A percentile compares a stretch with the other conserved stretches of the same genome.
phyloP scores from a whole-genome alignment of 139 green algal species.

The Closterium sp. region DNA sequence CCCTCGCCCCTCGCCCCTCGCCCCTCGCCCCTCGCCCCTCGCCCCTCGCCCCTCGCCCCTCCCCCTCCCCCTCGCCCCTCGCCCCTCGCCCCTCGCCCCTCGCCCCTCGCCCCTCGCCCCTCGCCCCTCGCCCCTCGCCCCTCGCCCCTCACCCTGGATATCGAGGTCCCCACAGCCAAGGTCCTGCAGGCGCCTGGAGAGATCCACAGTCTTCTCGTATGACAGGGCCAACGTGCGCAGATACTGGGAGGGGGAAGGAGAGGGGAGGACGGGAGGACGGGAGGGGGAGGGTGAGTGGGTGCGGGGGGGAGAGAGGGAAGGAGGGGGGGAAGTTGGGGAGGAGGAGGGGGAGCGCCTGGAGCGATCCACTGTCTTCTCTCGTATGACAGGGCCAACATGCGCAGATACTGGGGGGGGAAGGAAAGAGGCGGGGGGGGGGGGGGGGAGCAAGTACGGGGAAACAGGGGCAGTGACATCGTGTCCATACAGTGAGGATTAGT shows the following conservation, averaged over 20 bases:
- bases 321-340: neutral
- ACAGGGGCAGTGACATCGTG: too few relatives aligned
- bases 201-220: constrained; percentile 36
- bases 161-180: constrained; percentile 46
- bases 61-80: neutral
- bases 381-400: constrained; percentile 28
- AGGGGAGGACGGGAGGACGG: neutral
- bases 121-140: too few relatives aligned
- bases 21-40: neutral
- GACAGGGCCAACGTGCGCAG: constrained; percentile 38
- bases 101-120: neutral
- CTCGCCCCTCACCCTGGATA: neutral
- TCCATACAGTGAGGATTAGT: too few relatives aligned
- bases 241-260: constrained; percentile 2
- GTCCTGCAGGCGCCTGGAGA: constrained; percentile 15
- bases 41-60: neutral
- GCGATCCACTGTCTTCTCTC: constrained; percentile 28
- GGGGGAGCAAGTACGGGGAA: neutral
- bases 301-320: neutral
- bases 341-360: neutral
- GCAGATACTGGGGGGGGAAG: constrained; percentile 32
- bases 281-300: neutral
- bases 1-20: neutral
- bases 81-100: too few relatives aligned
- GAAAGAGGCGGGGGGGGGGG: neutral